Base-by-base conservation (phyloP, 2,329 filamentous ascomycete genomes). In the Diplodia sapinea region DNA sequence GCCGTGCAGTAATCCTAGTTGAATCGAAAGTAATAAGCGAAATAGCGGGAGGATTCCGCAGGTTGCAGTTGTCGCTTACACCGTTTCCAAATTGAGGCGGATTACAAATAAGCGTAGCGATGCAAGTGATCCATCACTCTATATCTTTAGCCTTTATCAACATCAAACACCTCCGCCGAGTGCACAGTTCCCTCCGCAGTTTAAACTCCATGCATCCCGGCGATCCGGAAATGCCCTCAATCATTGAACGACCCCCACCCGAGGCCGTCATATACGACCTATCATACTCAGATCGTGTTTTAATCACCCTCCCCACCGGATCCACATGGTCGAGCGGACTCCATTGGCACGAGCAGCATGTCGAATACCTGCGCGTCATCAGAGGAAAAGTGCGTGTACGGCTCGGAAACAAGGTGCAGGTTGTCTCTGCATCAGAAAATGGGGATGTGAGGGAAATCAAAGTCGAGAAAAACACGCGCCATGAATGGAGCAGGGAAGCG, bases 331-430 rank as follows among this genome's bases (percentile, higher is more conserved):
- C 81, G 9, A 83, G 81, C 50, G 82, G 81, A 1, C 75, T 82
- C 11, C 84, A 86, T 71, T 85, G 82, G 79, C 84, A 86, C 69
- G 79, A 80, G 65, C 71, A 70, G 1, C 82, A 85, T 70, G 80
- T 77, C 3, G 83, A 85, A 70, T 82, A 80, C 70, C 74, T 86
- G 9, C 79, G 74, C 20, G 76, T 85, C 8, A 20, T 83, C 33
- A 74, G 73, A 49, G 82, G 82, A 13, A 73, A 73, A 7, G 77
- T 82, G 1, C 72, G 70, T 29, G 71, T 76, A 1, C 52, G 68
- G 1, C 69, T 76, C 0, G 68, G 71, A 29, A 67, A 68, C 26
- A 13, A 15, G 0, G 67, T 63, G 0, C 67, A 52, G 4, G 55
- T 72, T 12, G 43, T 73, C 12, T 69, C 70, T 33, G 70, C 43